These are phyloP conservation scores for Oxytropis ochrocephala DNA, from an alignment of 306 rosid genomes.

Conservation along the genomic window DNA sequence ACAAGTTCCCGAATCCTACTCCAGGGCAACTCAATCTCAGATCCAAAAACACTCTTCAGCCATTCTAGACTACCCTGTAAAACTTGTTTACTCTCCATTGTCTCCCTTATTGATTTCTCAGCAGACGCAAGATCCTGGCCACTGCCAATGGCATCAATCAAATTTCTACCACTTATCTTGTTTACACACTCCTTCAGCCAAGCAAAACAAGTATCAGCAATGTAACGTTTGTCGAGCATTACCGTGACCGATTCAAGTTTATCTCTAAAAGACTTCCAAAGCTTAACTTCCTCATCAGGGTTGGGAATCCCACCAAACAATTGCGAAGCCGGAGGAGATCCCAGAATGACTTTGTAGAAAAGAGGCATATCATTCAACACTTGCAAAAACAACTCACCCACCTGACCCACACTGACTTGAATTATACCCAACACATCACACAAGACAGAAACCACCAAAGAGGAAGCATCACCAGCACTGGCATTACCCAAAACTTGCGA, in stretches of 20 bases:
- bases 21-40: conserved; percentile 95
- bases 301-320: conserved; percentile 93
- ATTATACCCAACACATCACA: conserved; percentile 78
- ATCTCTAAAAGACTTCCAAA: conserved; percentile 85
- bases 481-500: conserved; percentile 48
- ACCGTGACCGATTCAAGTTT: conserved; percentile 60
- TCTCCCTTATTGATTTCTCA: conserved; percentile 83
- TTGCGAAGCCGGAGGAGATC: conserved; percentile 82
- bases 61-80: conserved; percentile 87
- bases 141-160: conserved; percentile 60
- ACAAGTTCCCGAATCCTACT: conserved; percentile 90
- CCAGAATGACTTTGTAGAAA: conserved; percentile 69
- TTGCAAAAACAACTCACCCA: conserved; percentile 85
- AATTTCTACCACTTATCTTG: conserved; percentile 64
- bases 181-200: conserved; percentile 78
- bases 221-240: conserved; percentile 62
- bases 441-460: conserved; percentile 59
- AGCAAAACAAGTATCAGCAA: conserved; percentile 58
- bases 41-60: conserved; percentile 92
- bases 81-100: conserved; percentile 86
- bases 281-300: conserved; percentile 94
- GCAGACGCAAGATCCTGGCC: conserved; percentile 84
- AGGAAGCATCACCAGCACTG: conserved; percentile 35
- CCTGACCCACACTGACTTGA: conserved; percentile 91
- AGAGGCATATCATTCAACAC: conserved; percentile 89